Conservation (phyloP, 2,329 filamentous ascomycete genomes). For the Chrysosphaeria jannelii region DNA sequence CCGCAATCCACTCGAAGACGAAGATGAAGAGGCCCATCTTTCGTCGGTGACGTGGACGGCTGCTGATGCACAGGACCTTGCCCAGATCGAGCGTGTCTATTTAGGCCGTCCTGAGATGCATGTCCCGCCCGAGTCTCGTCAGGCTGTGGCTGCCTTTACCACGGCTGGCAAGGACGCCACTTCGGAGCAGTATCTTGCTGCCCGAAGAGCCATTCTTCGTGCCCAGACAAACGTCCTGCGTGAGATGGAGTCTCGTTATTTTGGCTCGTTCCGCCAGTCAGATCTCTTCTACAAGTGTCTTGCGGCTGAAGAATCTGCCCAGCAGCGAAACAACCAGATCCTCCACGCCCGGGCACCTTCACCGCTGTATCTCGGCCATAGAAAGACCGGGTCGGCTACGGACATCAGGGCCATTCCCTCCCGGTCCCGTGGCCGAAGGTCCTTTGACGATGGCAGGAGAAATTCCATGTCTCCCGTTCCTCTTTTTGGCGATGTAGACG, state of each 20-base stretch:
- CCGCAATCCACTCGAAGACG: conserved; percentile 76
- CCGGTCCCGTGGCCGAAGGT: conserved; percentile 18
- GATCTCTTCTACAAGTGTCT: conserved; percentile 93
- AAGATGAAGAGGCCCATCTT: conserved; percentile 40
- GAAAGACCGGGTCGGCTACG: neutral
- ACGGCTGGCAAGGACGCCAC: conserved; percentile 48
- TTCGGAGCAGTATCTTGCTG: conserved; percentile 52
- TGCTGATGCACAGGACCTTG: conserved; percentile 61
- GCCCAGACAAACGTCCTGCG: conserved; percentile 64
- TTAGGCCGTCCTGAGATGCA: conserved; percentile 56
- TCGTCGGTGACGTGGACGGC: conserved; percentile 57
- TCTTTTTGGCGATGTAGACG: conserved; percentile 68
- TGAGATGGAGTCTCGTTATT: conserved; percentile 53
- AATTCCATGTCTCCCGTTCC: conserved; percentile 9
- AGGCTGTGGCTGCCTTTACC: conserved; percentile 47
- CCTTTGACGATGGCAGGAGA: conserved; percentile 24
- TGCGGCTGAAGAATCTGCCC: conserved; percentile 43
- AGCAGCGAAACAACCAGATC: conserved; percentile 4
- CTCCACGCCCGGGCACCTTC: neutral
- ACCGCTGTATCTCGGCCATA: too few species aligned
- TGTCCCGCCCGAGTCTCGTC: conserved; percentile 36
- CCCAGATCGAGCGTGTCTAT: conserved; percentile 77
- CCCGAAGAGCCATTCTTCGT: conserved; percentile 49
- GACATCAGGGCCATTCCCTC: neutral
- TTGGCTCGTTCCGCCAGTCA: conserved; percentile 66